A percentile compares a stretch with the other conserved stretches of the same genome.
Conservation (phyloP, 148 eudicot genomes). For the Spergularia bocconei region DNA sequence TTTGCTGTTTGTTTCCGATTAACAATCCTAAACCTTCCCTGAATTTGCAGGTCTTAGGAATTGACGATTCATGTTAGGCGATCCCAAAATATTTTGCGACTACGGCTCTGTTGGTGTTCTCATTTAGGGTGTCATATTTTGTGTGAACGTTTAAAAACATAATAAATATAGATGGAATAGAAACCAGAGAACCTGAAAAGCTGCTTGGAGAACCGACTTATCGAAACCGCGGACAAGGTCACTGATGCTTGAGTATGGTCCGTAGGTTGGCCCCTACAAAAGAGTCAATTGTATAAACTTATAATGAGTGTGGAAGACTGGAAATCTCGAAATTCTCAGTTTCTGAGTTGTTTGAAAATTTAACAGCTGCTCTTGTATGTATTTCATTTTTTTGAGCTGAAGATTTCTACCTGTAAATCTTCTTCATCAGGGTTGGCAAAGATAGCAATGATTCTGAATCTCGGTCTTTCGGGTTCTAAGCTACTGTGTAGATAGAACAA, state of each 20-base stretch:
- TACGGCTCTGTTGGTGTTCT: too few species aligned
- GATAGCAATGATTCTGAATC: slow-evolving; percentile 56
- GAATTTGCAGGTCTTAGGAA: too few species aligned
- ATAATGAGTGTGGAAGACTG: not conserved
- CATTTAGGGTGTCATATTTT: too few species aligned
- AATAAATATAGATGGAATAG: not conserved
- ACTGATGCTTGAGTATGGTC: slow-evolving; percentile 58
- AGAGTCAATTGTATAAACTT: not conserved
- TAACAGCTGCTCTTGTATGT: too few species aligned
- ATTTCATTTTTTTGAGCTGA: too few species aligned
- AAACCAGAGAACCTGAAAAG: slow-evolving; percentile 50
- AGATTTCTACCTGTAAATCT: slow-evolving; percentile 16
- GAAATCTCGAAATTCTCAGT: not conserved
- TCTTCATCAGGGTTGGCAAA: slow-evolving; percentile 48
- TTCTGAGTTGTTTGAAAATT: too few species aligned
- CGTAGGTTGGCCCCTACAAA: slow-evolving; percentile 40
- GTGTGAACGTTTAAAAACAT: too few species aligned
- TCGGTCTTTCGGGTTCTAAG: slow-evolving; percentile 40
- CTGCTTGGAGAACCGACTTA: slow-evolving; percentile 55
- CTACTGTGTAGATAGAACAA: slow-evolving; percentile 61
- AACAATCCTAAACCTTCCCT: too few species aligned
- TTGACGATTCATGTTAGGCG: too few species aligned
- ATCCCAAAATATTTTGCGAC: too few species aligned
- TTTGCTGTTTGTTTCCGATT: too few species aligned
- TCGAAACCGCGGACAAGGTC: slow-evolving; percentile 77